Evolutionary conservation across 2,329 filamentous ascomycete genomes (phyloP).

Genomic region (Penicillium palitans): DNA sequence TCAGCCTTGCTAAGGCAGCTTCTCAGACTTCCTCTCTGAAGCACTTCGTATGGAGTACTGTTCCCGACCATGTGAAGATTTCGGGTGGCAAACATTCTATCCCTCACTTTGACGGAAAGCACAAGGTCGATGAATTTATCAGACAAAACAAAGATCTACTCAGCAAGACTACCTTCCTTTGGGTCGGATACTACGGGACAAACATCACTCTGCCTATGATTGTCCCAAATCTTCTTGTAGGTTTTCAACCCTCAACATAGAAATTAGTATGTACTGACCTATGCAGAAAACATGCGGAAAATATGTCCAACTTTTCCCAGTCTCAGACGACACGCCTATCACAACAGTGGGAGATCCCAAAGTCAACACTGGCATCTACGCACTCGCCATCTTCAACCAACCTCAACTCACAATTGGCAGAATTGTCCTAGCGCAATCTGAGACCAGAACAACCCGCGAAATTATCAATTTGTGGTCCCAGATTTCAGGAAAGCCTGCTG

Average conservation of each 20-base stretch:
- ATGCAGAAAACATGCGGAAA: slow-evolving; percentile 2
- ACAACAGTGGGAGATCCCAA: not conserved
- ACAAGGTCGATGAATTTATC: slow-evolving; percentile 44
- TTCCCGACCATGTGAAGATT: slow-evolving; percentile 38
- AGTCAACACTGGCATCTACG: slow-evolving; percentile 4
- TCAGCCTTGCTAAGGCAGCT: slow-evolving; percentile 47
- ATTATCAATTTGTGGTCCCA: slow-evolving; percentile 1
- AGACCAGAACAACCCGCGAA: not conserved
- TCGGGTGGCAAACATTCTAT: slow-evolving; percentile 36
- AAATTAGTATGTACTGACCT: not conserved
- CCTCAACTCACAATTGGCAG: not conserved
- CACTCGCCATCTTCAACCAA: slow-evolving; percentile 3
- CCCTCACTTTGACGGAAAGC: slow-evolving; percentile 49
- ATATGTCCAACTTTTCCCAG: not conserved
- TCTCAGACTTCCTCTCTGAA: slow-evolving; percentile 39
- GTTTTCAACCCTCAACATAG: not conserved
- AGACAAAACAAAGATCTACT: slow-evolving; percentile 34
- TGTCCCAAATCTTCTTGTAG: slow-evolving; percentile 24
- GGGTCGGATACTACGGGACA: slow-evolving; percentile 38
- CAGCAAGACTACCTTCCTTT: slow-evolving; percentile 46
- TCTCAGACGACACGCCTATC: not conserved
- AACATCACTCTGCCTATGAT: slow-evolving; percentile 36
- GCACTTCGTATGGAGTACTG: slow-evolving; percentile 51
- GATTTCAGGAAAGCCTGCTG: not conserved
- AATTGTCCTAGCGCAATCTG: slow-evolving; percentile 2